Evolutionary conservation across 2,329 filamentous ascomycete genomes (phyloP), one percentile per base, ranked within the genome.

Genomic region (Bipolaris oryzae): DNA sequence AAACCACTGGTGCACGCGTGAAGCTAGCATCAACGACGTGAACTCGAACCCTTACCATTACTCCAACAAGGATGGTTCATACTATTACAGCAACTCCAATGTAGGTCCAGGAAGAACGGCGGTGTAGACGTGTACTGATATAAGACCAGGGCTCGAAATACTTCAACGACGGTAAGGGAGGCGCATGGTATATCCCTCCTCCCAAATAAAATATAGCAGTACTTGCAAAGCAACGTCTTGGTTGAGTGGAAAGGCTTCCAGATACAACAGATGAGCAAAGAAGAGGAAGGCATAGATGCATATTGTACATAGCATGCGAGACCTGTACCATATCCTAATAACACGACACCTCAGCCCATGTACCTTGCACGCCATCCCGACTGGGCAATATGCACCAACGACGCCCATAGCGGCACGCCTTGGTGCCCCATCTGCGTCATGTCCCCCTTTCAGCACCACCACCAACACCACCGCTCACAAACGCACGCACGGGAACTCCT

Each of bases 11-110:
- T 77, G 75, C 64, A 53, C 59, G 51, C 74, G 76, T 48, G 75
- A 78, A 62, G 76, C 76, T 57, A 74, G 74, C 49, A 64, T 67
- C 7, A 46, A 60, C 35, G 71, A 72, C n/a, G 53, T 69, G 7
- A 77, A 77, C 60, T 11, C 28, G 15, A 78, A 77, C 60, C 68
- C 71, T 10, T 78, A 78, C 63, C 76, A 78, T 53, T 78, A 78
- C 61, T 77, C 74, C 59, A 78, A 77, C 59, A 60, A 20, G 11
- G 10, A 57, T 18, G 55, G 55, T 58, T 70, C 71, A 5, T 78
- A 78, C 63, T 75, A 78, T 55, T 78, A 78, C 62, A 76, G 72
- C 59, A 78, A 77, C 59, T 28, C 55, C 5, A 42, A 61, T 18
- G 56, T 61, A 34, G 39, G 53, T 44, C 41, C 33, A 43, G 6